A percentile compares a stretch with the other conserved stretches of the same genome.
Evolutionary conservation across 148 eudicot genomes (phyloP).

Genomic region (Amaranthus cruentus): DNA sequence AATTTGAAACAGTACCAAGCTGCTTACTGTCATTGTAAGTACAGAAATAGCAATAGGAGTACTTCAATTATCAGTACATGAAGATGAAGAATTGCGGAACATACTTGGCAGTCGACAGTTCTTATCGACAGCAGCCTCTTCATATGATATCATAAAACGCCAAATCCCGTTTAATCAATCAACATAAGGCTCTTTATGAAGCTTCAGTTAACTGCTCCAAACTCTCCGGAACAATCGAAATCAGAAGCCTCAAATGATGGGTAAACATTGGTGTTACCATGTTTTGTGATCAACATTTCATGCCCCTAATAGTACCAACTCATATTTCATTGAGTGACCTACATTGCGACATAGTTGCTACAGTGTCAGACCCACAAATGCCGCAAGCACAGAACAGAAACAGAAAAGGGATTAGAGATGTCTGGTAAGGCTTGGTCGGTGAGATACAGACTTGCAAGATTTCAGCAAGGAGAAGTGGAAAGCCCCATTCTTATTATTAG

Average conservation of each 20-base stretch:
- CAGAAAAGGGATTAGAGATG: not conserved
- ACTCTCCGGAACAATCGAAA: not conserved
- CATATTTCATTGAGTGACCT: constrained; percentile 11
- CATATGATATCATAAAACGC: not conserved
- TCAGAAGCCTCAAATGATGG: not conserved
- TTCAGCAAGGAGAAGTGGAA: not conserved
- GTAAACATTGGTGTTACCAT: not conserved
- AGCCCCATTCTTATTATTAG: not conserved
- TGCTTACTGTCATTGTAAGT: no score
- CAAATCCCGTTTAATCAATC: not conserved
- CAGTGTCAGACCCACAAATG: constrained; percentile 3
- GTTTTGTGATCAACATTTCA: not conserved
- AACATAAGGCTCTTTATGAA: no score
- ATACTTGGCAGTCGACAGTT: not conserved
- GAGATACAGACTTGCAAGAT: not conserved
- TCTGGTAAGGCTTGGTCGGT: not conserved
- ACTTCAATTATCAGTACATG: not conserved
- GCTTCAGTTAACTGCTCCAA: not conserved
- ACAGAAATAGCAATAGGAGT: no score
- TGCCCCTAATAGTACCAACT: not conserved
- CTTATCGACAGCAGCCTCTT: not conserved
- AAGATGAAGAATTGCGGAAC: not conserved
- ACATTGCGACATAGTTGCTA: constrained; percentile 10
- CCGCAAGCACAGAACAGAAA: not conserved
- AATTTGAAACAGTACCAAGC: no score